Base-by-base conservation (phyloP, 2,329 filamentous ascomycete species). In the Diaporthe eres region DNA sequence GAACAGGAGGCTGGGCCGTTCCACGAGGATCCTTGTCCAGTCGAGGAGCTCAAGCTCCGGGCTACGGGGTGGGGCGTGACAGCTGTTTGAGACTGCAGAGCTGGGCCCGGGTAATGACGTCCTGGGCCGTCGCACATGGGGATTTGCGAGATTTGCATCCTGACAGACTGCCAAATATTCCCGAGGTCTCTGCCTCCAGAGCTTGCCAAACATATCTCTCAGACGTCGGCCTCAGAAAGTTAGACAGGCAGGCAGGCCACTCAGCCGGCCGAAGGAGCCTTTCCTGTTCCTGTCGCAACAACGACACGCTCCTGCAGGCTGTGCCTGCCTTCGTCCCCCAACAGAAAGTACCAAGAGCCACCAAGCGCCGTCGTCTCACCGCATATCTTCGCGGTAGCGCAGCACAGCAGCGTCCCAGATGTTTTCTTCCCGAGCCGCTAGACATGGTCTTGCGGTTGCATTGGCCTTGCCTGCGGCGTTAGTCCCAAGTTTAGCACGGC, bases 231-330 rank as follows among this genome's bases (percentile, higher is more conserved):
- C 22, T 19, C 39, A 15, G 28, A 4, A 3, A 65, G 39, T 47
- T 28, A 47, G n/a, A 6, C 60, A 28, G 37, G n/a, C 37, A 42
- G 37, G n/a, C 28, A 28, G n/a, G 37, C 58, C 58, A n/a, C 5
- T 5, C 47, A 37, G 47, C 22, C 31, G 47, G 74, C 58, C 34
- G 74, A 55, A 75, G 74, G 74, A 75, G 47, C 49, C 28, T 75
- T 75, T 65, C 74, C 74, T 72, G 74, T 75, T 75, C 74, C 74
- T 75, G 49, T 65, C 58, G 58, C 39, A 31, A 28, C 60, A 31
- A 28, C 63, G 47, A 19, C 10, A 53, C 25, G 12, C 31, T 53
- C 63, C 63, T 68, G 63, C 63, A 68, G 63, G 63, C 39, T 39
- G 19, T 53, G 47, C 61, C 25, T 15, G 42, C 44, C 17, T 13